A percentile compares a stretch with the other conserved stretches of the same genome.
Conservation (phyloP, 805 yeast genomes). For the Candida tammaniensis region DNA sequence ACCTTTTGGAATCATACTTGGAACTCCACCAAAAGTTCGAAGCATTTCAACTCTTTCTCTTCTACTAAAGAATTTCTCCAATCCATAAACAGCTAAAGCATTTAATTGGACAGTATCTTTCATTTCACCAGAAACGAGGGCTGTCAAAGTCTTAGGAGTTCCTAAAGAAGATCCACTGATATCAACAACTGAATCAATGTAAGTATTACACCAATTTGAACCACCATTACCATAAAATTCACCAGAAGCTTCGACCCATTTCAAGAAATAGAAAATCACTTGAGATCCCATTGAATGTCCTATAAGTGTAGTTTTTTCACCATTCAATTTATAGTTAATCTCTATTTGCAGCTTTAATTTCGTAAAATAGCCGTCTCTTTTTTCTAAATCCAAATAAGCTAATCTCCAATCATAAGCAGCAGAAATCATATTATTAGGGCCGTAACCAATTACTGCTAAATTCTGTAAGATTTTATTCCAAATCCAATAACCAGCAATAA, state of each 20-base stretch:
- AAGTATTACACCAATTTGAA: constrained; percentile 76
- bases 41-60: constrained; percentile 84
- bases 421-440: constrained; percentile 82
- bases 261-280: constrained; percentile 79
- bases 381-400: constrained; percentile 83
- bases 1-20: constrained; percentile 96
- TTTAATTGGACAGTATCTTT: constrained; percentile 94
- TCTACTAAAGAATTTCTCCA: constrained; percentile 90
- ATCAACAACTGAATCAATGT: constrained; percentile 79
- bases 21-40: constrained; percentile 88
- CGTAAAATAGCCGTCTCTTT: constrained; percentile 81
- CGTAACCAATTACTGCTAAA: constrained; percentile 90
- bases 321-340: constrained; percentile 43
- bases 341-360: constrained; percentile 76
- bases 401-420: constrained; percentile 98
- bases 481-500: constrained; percentile 97
- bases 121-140: constrained; percentile 96
- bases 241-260: constrained; percentile 96
- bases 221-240: constrained; percentile 89
- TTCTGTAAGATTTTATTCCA: constrained; percentile 97
- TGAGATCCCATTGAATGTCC: constrained; percentile 99
- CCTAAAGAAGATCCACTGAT: constrained; percentile 90
- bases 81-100: constrained; percentile 87
- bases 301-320: constrained; percentile 70
- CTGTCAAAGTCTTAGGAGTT: constrained; percentile 91